Evolutionary conservation across 371 early-diverging fungal species (phyloP).

Genomic region (Mortierella sp.): DNA sequence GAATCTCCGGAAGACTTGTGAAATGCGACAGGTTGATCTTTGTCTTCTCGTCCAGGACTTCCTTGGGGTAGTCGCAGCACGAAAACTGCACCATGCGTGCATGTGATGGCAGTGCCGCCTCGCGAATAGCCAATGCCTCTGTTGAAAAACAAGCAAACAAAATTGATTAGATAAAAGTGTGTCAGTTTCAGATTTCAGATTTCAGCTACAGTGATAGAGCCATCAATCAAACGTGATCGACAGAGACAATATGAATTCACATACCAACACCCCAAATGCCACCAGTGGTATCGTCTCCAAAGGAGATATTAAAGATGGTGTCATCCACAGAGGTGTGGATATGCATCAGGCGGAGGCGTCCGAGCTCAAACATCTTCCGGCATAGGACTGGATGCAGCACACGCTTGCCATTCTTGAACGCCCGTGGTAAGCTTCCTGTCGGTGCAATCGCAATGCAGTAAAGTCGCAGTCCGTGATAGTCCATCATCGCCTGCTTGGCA

Average conservation of each 20-base stretch:
- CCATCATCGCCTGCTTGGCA: constrained; percentile 64
- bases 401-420: constrained; percentile 76
- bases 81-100: constrained; percentile 76
- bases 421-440: constrained; percentile 75
- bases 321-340: constrained; percentile 68
- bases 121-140: constrained; percentile 57
- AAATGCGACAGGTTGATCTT: constrained; percentile 78
- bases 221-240: neutral
- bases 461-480: constrained; percentile 71
- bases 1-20: constrained; percentile 73
- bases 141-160: neutral
- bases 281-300: constrained; percentile 58
- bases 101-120: constrained; percentile 43
- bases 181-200: neutral
- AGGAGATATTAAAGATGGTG: constrained; percentile 66
- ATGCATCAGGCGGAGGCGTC: constrained; percentile 64
- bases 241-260: neutral
- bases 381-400: constrained; percentile 75
- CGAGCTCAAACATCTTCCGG: constrained; percentile 74
- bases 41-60: constrained; percentile 77
- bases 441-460: constrained; percentile 71
- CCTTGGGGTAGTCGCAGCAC: constrained; percentile 74
- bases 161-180: neutral
- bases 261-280: constrained; percentile 65
- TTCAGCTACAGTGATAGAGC: neutral